Evolutionary conservation across 257 asterid species (phyloP).

Genomic region (Nicotiana obtusifolia): DNA sequence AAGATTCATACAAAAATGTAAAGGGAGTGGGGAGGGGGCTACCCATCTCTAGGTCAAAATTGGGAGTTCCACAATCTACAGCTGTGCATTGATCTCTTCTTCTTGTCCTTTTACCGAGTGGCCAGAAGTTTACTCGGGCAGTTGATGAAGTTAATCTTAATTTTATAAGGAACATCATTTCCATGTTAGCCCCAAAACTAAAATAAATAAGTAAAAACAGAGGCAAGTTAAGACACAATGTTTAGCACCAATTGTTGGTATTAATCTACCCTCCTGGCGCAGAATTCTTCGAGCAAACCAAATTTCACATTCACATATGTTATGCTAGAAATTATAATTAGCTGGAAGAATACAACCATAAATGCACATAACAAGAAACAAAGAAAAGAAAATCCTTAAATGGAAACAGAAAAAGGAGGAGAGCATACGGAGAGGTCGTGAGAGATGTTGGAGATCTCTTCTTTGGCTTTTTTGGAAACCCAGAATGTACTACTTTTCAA

Average conservation of each 20-base stretch:
- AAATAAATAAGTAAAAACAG: not conserved
- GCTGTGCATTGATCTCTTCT: not conserved
- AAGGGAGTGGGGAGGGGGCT: not conserved
- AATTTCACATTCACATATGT: not conserved
- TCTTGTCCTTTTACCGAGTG: not conserved
- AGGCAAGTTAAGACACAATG: not conserved
- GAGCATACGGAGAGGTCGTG: constrained; percentile 68
- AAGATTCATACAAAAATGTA: not conserved
- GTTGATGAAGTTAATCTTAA: not conserved
- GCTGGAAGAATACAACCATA: not conserved
- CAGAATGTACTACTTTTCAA: constrained; percentile 76
- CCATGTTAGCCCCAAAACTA: not conserved
- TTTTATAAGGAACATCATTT: not conserved
- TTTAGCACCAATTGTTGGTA: not conserved
- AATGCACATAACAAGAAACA: not conserved
- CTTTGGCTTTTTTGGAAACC: constrained; percentile 91
- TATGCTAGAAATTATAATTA: not conserved
- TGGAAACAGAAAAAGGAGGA: not conserved
- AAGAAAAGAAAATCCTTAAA: not conserved
- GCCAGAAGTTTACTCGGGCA: not conserved
- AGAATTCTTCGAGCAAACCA: not conserved
- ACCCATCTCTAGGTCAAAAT: not conserved
- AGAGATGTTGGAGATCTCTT: constrained; percentile 85
- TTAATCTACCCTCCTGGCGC: not conserved
- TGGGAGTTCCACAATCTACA: not conserved